A percentile compares a stretch with the other conserved stretches of the same genome.
Conservation (phyloP, 2,329 filamentous ascomycete species). For the Penicillium carneum region DNA sequence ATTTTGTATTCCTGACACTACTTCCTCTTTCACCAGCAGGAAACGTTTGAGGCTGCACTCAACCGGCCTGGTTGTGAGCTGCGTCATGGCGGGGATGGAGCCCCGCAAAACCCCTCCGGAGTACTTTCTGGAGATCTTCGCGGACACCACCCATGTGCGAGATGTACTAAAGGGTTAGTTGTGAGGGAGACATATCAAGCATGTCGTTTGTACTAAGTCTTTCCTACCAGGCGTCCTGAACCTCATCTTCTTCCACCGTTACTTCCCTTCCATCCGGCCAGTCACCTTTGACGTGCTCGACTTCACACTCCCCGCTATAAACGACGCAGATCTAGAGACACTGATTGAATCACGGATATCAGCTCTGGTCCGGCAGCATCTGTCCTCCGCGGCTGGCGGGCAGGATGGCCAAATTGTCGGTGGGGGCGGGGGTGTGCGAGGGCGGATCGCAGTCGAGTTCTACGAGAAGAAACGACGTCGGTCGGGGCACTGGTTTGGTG, state of each 20-base stretch:
- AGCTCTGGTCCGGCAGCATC: conserved; percentile 76
- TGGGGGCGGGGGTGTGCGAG: conserved; percentile 68
- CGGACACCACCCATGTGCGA: conserved; percentile 85
- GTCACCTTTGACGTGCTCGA: conserved; percentile 88
- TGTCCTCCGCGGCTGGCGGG: conserved; percentile 66
- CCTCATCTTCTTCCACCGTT: conserved; percentile 98
- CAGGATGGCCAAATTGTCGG: conserved; percentile 46
- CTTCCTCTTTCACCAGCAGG: neutral
- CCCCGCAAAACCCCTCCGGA: conserved; percentile 74
- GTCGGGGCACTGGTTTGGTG: conserved; percentile 72
- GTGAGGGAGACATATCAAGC: too few relatives aligned
- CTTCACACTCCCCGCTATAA: conserved; percentile 85
- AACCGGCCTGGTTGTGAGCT: conserved; percentile 21
- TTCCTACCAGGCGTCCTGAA: conserved; percentile 77
- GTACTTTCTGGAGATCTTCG: conserved; percentile 92
- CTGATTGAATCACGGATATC: conserved; percentile 88
- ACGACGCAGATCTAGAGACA: conserved; percentile 88
- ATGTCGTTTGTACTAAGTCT: neutral
- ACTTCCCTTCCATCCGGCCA: conserved; percentile 86
- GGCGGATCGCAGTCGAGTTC: conserved; percentile 86
- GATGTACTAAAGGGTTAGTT: conserved; percentile 86
- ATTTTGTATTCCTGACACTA: neutral
- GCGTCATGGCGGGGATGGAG: conserved; percentile 61
- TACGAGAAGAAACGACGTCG: conserved; percentile 90
- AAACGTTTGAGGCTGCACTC: neutral